Evolutionary conservation across 2,329 filamentous ascomycete species (phyloP).

Genomic region (Chrysoporthe austroafricana): DNA sequence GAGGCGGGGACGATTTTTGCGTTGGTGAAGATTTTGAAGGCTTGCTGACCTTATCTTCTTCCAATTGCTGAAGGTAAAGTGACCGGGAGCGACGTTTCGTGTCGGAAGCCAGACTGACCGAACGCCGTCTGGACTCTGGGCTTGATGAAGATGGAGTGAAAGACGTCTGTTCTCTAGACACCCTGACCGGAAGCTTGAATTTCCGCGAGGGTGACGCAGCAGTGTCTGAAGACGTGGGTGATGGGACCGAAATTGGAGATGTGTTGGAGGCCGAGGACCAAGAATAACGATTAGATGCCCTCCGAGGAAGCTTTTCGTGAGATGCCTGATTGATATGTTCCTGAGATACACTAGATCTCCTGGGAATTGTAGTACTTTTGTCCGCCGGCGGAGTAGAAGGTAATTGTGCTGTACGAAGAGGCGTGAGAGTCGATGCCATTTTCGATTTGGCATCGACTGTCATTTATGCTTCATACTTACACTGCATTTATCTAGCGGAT

Average conservation of each 20-base stretch:
- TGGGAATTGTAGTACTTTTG: neutral
- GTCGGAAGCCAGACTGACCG: conserved; percentile 14
- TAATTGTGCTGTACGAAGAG: neutral
- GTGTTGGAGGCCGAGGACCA: conserved; percentile 8
- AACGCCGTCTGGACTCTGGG: conserved; percentile 16
- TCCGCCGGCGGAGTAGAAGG: conserved; percentile 15
- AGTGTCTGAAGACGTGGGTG: conserved; percentile 5
- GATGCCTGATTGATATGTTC: neutral
- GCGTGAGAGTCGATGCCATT: conserved; percentile 8
- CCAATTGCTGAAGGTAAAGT: neutral
- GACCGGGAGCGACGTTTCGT: conserved; percentile 12
- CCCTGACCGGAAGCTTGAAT: conserved; percentile 15
- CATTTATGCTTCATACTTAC: conserved; percentile 8
- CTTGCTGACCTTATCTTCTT: conserved; percentile 1
- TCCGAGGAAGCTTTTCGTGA: neutral
- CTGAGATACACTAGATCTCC: conserved; percentile 7
- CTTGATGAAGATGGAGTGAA: conserved; percentile 11
- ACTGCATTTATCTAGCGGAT: conserved; percentile 4
- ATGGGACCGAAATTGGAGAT: neutral
- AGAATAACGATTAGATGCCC: conserved; percentile 14
- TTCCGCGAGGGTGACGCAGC: conserved; percentile 6
- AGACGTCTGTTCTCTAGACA: conserved; percentile 9
- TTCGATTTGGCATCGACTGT: neutral
- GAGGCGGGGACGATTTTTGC: neutral
- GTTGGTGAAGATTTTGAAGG: neutral